These are phyloP conservation scores for Nephelium lappaceum DNA, from an alignment of 345 rosid genomes.

Conservation along the genomic window DNA sequence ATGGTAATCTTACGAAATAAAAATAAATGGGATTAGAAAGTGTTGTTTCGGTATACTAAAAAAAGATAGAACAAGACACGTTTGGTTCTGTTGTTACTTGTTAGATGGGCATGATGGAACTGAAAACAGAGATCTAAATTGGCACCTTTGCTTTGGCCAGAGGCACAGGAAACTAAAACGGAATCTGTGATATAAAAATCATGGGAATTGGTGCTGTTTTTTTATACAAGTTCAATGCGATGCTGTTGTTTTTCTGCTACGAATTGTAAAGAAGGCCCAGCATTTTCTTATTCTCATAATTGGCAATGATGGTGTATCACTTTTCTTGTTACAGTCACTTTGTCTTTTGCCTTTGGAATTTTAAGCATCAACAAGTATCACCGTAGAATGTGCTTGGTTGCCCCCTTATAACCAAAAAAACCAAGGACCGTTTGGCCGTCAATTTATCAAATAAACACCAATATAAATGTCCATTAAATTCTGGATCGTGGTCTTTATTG, in stretches of 20 bases:
- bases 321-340: constrained; percentile 6
- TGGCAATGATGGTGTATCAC: constrained; percentile 6
- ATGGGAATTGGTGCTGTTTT: neutral
- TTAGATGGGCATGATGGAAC: neutral
- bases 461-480: neutral
- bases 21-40: neutral
- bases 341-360: constrained; percentile 17
- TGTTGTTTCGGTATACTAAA: neutral
- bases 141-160: neutral
- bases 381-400: neutral
- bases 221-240: neutral
- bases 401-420: neutral
- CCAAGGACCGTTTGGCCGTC: neutral
- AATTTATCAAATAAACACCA: neutral
- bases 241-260: neutral
- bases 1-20: no score
- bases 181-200: neutral
- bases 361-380: neutral
- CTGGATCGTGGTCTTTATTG: neutral
- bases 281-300: constrained; percentile 10
- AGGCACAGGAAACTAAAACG: neutral
- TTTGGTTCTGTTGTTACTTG: neutral
- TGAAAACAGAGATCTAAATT: constrained; percentile 1
- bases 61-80: neutral
- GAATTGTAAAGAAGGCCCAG: neutral